Evolutionary conservation across 345 rosid species (phyloP).

Genomic region (Lepidium sativum): DNA sequence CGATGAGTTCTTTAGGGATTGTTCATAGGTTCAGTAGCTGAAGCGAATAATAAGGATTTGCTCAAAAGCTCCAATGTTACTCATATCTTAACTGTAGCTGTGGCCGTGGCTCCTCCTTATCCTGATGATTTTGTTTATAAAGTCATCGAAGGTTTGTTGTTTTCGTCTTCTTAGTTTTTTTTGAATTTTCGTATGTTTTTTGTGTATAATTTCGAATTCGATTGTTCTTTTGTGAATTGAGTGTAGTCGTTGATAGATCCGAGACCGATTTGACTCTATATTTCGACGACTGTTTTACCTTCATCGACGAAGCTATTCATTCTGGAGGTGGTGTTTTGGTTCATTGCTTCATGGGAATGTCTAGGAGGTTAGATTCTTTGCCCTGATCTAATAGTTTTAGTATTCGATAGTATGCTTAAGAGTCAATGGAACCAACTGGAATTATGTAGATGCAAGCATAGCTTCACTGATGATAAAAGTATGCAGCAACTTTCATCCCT

Average conservation of each 20-base stretch:
- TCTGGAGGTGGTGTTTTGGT: too few species aligned
- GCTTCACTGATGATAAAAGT: background rate
- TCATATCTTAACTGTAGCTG: conserved; percentile 63
- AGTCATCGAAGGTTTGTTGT: conserved; percentile 45
- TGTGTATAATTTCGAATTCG: background rate
- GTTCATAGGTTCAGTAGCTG: conserved; percentile 50
- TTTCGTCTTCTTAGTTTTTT: background rate
- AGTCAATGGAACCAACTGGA: background rate
- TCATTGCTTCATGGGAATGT: too few species aligned
- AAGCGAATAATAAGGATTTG: conserved; percentile 43
- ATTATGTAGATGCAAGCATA: background rate
- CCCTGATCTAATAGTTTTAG: too few species aligned
- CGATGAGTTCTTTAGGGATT: conserved; percentile 26
- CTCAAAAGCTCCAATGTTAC: conserved; percentile 55
- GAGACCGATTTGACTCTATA: conserved; percentile 45
- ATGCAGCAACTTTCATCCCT: background rate
- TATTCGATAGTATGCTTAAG: background rate
- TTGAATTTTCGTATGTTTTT: background rate
- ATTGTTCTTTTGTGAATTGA: background rate
- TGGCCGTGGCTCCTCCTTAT: conserved; percentile 40
- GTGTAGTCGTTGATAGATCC: conserved; percentile 48
- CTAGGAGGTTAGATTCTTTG: too few species aligned
- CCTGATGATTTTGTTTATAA: conserved; percentile 62
- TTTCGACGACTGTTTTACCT: conserved; percentile 60
- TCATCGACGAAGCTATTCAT: conserved; percentile 58